Evolutionary conservation across 192 early-diverging fungal genomes (phyloP), one percentile per base, ranked within the genome.

Genomic region (Coemansia sp.): DNA sequence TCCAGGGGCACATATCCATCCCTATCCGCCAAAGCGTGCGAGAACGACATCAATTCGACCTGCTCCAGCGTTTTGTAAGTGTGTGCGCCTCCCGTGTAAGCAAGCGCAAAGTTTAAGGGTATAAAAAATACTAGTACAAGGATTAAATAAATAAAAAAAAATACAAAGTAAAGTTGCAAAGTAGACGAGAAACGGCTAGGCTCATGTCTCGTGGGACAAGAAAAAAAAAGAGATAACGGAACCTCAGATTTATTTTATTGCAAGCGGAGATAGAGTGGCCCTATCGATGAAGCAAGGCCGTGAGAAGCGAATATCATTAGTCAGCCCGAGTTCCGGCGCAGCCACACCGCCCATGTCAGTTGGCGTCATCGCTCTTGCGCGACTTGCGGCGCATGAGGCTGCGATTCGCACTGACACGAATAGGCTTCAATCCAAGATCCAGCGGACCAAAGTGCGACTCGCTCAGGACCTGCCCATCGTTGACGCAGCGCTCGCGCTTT

Each of bases 361-460:
- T 64, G 55, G 60, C 57, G 38, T 20, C 61, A 62, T 62, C 61
- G 61, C 38, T 40, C 39, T 38, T 38, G 38, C 61, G 61, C 20
- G 11, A 9, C 61, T 62, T 78, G 52, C 78, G 70, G 34, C 78
- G 70, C 76, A 84, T 72, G 33, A 84, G 71, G 15, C 66, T 52
- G 36, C 76, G 82, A 68, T 84, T 74, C 11, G 78, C 53, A 44
- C 82, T 84, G 66, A 77, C 72, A 46, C 70, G 74, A n/a, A 84
- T 67, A 12, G 82, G 82, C 50, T 78, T 78, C 61, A 84, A 63
- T 10, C 82, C 82, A 20, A 84, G 74, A 47, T 76, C 78, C 44
- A 80, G 69, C 33, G 82, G 82, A 18, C 78, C 77, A 70, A 84
- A 79, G 57, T 80, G 74, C 24, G 74, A 77, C 62, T 79, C 77